Percentiles rank a stretch among this genome's conserved stretches.
Evolutionary conservation across 2,329 filamentous ascomycete species (phyloP).

Genomic region (Thielaviopsis ethacetica): DNA sequence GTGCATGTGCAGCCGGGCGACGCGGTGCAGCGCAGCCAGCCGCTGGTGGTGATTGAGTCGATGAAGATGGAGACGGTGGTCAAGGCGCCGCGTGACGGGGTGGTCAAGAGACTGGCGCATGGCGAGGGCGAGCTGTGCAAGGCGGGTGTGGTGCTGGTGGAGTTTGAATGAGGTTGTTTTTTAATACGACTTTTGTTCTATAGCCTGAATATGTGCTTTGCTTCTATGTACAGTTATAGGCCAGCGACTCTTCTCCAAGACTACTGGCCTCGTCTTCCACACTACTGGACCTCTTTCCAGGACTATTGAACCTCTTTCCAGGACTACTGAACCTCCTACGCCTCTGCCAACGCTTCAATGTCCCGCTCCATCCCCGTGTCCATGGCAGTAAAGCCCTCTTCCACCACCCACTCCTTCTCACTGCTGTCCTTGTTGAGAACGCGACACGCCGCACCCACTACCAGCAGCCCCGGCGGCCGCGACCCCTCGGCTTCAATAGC

Average conservation of each 20-base stretch:
- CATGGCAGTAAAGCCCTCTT: conserved; percentile 69
- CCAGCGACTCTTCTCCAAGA: too few species aligned
- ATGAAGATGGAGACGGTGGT: conserved; percentile 89
- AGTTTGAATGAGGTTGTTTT: conserved; percentile 38
- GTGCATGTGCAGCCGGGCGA: conserved; percentile 79
- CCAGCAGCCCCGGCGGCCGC: conserved; percentile 72
- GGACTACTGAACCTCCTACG: too few species aligned
- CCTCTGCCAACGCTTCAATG: conserved; percentile 8
- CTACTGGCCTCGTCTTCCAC: too few species aligned
- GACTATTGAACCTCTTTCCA: too few species aligned
- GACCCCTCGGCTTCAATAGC: conserved; percentile 84
- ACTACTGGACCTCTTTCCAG: too few species aligned
- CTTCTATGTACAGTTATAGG: too few species aligned
- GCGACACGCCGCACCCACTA: conserved; percentile 72
- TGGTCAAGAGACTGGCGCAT: conserved; percentile 57
- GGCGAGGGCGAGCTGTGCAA: conserved; percentile 66
- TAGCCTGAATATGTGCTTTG: too few species aligned
- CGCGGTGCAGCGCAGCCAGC: conserved; percentile 66
- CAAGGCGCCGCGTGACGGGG: conserved; percentile 55
- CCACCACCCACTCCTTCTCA: conserved; percentile 60
- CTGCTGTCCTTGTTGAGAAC: conserved; percentile 45
- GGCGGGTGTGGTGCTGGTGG: conserved; percentile 55
- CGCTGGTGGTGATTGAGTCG: conserved; percentile 76
- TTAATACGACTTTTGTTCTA: neutral
- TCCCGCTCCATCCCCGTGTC: conserved; percentile 28